Evolutionary conservation across 2,329 filamentous ascomycete species (phyloP).

Genomic region (Phialocephala sp.): DNA sequence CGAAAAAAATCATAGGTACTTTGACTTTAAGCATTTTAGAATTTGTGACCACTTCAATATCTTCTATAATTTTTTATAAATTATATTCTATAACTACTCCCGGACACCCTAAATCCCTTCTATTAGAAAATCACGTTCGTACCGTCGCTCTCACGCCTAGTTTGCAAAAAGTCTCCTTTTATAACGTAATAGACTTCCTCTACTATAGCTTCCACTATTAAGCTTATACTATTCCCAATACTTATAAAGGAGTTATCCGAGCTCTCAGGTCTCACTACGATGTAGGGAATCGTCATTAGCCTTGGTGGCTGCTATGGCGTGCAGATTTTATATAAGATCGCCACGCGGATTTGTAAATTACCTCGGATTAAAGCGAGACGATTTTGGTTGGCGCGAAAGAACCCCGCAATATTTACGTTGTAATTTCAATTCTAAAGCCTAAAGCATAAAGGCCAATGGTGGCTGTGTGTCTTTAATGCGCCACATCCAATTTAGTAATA

Average conservation of each 20-base stretch:
- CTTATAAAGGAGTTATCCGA: background rate
- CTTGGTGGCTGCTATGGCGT: constrained; percentile 13
- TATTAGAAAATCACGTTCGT: constrained; percentile 13
- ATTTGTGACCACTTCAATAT: background rate
- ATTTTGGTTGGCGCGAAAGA: background rate
- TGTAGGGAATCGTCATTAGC: constrained; percentile 12
- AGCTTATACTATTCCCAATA: background rate
- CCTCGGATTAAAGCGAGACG: constrained; percentile 11
- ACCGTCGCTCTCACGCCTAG: constrained; percentile 13
- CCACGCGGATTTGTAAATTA: constrained; percentile 11
- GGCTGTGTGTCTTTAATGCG: background rate
- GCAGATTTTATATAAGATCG: constrained; percentile 18
- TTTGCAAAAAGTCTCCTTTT: constrained; percentile 16
- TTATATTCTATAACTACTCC: constrained; percentile 9
- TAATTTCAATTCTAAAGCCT: background rate
- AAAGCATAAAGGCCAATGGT: background rate
- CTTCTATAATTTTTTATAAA: background rate
- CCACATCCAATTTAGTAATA: no score
- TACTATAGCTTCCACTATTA: constrained; percentile 11
- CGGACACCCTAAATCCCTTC: constrained; percentile 14
- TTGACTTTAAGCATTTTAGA: no score
- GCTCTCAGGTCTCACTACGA: background rate
- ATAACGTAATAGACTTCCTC: constrained; percentile 14
- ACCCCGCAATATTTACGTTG: constrained; percentile 1
- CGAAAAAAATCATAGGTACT: no score